Evolutionary conservation across 495 filamentous ascomycete species (phyloP), one percentile per base, ranked within the genome.

Genomic region (Aspergillus mulundensis): DNA sequence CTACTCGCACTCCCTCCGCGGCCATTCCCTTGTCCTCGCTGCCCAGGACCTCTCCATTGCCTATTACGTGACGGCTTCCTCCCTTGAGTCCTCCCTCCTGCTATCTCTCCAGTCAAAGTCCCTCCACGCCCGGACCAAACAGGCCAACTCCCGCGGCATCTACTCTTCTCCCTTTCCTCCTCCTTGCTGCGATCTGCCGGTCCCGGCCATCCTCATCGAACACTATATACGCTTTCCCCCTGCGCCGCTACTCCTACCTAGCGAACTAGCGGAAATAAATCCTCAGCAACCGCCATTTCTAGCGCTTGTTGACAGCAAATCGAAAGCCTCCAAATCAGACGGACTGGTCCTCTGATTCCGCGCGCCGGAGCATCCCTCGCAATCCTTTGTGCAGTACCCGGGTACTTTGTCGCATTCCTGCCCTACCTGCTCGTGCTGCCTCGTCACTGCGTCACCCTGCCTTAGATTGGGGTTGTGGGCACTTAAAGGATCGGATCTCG

Each of bases 401-500:
- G 60, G 60, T 50, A 53, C 56, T 66, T 61, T 65, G 54, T 72
- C 66, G 71, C 73, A 76, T 76, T 76, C 73, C 69, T 74, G 70
- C 73, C 70, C 68, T 76, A 76, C 65, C 54, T 61, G 65, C 65
- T 69, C 68, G 61, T 60, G 65, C 38, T 50, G 44, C 67, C 59
- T 68, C 70, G 64, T 55, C 66, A 58, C 63, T 66, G 64, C 70
- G 68, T 69, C 55, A 57, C 58, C 55, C 61, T 64, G 53, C 51
- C 54, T 64, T 45, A 60, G 58, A 58, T 47, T 60, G 54, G 56
- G 57, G 56, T 45, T 53, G 57, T 68, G 62, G 61, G 55, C 57
- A 65, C 63, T 66, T 74, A 67, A 71, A 70, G 66, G 67, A 66
- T 67, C 61, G 54, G 71, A 76, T 76, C 73, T 71, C 58, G 64